Evolutionary conservation across 2,329 filamentous ascomycete species (phyloP).

Genomic region (Pestalotiopsis sp.): DNA sequence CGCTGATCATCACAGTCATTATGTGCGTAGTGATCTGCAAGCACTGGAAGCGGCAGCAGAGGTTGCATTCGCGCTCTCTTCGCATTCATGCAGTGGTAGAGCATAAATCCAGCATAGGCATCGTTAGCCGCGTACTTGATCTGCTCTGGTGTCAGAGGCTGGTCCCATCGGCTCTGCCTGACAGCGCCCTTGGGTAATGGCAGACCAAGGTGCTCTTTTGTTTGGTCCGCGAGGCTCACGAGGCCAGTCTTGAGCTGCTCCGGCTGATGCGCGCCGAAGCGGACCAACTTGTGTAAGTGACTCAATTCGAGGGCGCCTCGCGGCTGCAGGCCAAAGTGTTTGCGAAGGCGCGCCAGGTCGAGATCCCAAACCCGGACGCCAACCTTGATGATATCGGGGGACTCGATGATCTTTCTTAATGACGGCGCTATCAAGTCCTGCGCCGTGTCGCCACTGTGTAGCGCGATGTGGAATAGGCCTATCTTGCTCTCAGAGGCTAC

Average conservation of each 20-base stretch:
- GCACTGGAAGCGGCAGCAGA: constrained; percentile 21
- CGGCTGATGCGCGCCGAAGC: constrained; percentile 10
- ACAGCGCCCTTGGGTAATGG: constrained; percentile 24
- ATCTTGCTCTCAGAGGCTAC: constrained; percentile 26
- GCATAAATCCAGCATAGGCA: constrained; percentile 29
- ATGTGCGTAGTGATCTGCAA: constrained; percentile 17
- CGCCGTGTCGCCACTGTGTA: constrained; percentile 23
- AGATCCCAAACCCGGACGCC: constrained; percentile 24
- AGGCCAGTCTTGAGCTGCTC: constrained; percentile 19
- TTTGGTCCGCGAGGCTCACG: constrained; percentile 19
- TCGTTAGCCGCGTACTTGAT: constrained; percentile 26
- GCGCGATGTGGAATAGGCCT: constrained; percentile 28
- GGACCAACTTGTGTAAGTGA: constrained; percentile 24
- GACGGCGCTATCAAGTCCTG: constrained; percentile 28
- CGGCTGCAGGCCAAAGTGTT: constrained; percentile 21
- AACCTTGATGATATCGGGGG: constrained; percentile 23
- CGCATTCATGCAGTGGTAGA: constrained; percentile 29
- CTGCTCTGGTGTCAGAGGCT: constrained; percentile 18
- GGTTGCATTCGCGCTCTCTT: constrained; percentile 24
- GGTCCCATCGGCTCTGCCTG: constrained; percentile 25
- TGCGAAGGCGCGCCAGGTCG: constrained; percentile 23
- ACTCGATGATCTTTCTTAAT: constrained; percentile 26
- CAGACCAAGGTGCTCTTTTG: constrained; percentile 24
- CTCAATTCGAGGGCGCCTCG: constrained; percentile 28
- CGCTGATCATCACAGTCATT: constrained; percentile 10